Evolutionary conservation across 2,329 filamentous ascomycete genomes (phyloP), one percentile per base, ranked within the genome.

Genomic region (Alternaria panax): DNA sequence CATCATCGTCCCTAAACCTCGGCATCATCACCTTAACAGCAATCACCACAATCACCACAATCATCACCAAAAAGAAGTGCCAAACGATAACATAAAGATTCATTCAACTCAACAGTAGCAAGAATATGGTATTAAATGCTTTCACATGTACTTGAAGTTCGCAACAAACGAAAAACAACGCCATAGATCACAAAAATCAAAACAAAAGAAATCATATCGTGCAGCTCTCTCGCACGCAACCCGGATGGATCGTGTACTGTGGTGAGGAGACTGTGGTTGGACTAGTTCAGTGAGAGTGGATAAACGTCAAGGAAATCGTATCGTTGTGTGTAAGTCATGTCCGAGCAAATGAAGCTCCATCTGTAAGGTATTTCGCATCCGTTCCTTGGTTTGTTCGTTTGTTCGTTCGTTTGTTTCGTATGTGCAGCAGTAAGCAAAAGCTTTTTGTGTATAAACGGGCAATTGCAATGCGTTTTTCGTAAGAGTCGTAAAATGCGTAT

Each of bases 401-500:
- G 25, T 27, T n/a, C n/a, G 32, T 36, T n/a, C 14, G 32, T 36
- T n/a, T 36, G 32, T 36, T n/a, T n/a, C n/a, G 16, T 36, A 16
- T 36, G 16, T 36, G 32, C 30, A 34, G 12, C 16, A 34, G 12
- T 14, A 34, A n/a, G n/a, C n/a, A n/a, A n/a, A 34, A 34, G 30
- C 30, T 34, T 34, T 34, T 34, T 36, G 16, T n/a, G 32, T 36
- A 8, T n/a, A 36, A n/a, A n/a, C 12, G 16, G 12, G 30, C 11
- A 34, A n/a, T n/a, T n/a, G 59, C 72, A 72, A 65, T 74, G 43
- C 42, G 30, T 27, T 48, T 22, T 40, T 58, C 50, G 28, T 58
- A 38, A 68, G 68, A 52, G 16, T 77, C 73, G 66, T 77, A 68
- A 47, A 71, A 71, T 66, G 64, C 66, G 63, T 76, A 22, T n/a